Evolutionary conservation across 1,139 yeast genomes (phyloP).

Genomic region (Suhomyces taliae): DNA sequence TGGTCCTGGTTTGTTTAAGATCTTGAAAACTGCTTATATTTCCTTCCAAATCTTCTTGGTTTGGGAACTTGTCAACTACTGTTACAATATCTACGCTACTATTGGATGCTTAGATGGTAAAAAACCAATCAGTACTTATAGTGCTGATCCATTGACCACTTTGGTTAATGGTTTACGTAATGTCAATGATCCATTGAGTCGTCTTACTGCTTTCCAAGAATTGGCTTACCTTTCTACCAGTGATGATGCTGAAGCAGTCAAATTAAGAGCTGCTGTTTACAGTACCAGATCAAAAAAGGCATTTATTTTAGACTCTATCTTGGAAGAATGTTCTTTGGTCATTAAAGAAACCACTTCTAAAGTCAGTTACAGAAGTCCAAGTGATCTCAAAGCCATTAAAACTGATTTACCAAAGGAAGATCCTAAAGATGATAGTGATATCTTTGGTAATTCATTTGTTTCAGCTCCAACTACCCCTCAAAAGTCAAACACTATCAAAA

Average conservation of each 20-base stretch:
- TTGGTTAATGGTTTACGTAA: constrained; percentile 69
- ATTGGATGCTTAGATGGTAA: constrained; percentile 82
- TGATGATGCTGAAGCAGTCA: constrained; percentile 39
- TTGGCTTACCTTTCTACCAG: constrained; percentile 60
- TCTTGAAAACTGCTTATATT: constrained; percentile 35
- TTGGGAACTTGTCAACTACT: constrained; percentile 66
- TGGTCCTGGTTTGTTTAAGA: constrained; percentile 38
- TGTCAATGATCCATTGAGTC: constrained; percentile 45
- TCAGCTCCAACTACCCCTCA: constrained; percentile 7
- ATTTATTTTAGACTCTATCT: constrained; percentile 55
- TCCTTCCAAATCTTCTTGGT: constrained; percentile 42
- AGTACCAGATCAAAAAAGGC: constrained; percentile 47
- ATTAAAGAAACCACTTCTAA: constrained; percentile 48
- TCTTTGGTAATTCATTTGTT: constrained; percentile 35
- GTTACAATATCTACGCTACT: constrained; percentile 72
- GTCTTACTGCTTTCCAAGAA: constrained; percentile 74
- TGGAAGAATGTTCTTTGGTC: constrained; percentile 59
- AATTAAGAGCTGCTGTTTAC: constrained; percentile 55
- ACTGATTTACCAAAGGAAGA: constrained; percentile 14
- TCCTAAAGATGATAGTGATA: constrained; percentile 17
- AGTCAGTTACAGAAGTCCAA: constrained; percentile 34
- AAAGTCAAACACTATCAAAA: constrained; percentile 2
- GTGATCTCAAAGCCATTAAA: constrained; percentile 35
- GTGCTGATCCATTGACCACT: constrained; percentile 73
- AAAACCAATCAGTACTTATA: constrained; percentile 63